Conservation (phyloP, 768 basidiomycete genomes). For the Terana coerulea region DNA sequence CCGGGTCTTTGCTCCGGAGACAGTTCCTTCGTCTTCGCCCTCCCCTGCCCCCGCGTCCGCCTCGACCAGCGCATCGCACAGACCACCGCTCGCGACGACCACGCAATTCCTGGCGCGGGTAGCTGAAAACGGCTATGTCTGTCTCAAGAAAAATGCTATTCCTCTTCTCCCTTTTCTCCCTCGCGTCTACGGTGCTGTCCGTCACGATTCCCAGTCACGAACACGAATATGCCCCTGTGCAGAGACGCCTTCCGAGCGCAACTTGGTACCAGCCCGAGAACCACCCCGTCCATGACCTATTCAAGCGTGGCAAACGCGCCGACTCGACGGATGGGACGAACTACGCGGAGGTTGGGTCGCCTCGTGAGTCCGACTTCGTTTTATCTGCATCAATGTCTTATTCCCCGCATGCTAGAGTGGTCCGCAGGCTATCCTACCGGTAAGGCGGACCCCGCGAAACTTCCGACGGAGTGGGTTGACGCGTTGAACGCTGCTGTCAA, state of each 20-base stretch:
- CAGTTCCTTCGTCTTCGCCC: no score
- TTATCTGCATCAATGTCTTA: neutral
- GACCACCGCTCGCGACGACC: no score
- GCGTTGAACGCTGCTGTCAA: slow-evolving; percentile 64
- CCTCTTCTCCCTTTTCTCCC: slow-evolving; percentile 18
- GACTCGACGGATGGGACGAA: slow-evolving; percentile 37
- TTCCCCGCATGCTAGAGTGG: slow-evolving; percentile 48
- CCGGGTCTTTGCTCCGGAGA: no score
- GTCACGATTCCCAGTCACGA: slow-evolving; percentile 21
- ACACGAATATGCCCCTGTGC: slow-evolving; percentile 17
- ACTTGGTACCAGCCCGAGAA: slow-evolving; percentile 60
- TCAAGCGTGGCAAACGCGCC: slow-evolving; percentile 53
- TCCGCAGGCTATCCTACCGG: slow-evolving; percentile 50
- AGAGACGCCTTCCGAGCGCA: slow-evolving; percentile 23
- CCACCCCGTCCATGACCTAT: slow-evolving; percentile 61
- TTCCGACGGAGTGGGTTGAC: slow-evolving; percentile 70
- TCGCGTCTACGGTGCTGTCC: slow-evolving; percentile 3
- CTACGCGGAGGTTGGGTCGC: slow-evolving; percentile 58
- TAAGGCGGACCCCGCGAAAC: slow-evolving; percentile 43
- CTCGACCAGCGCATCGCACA: no score
- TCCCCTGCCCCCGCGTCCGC: no score
- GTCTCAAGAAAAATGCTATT: slow-evolving; percentile 23
- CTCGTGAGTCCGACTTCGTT: slow-evolving; percentile 36
- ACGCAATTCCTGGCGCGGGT: slow-evolving; percentile 7
- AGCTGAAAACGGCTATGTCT: slow-evolving; percentile 4